Conservation (phyloP, 2,329 filamentous ascomycete genomes). For the Alternaria sp. region DNA sequence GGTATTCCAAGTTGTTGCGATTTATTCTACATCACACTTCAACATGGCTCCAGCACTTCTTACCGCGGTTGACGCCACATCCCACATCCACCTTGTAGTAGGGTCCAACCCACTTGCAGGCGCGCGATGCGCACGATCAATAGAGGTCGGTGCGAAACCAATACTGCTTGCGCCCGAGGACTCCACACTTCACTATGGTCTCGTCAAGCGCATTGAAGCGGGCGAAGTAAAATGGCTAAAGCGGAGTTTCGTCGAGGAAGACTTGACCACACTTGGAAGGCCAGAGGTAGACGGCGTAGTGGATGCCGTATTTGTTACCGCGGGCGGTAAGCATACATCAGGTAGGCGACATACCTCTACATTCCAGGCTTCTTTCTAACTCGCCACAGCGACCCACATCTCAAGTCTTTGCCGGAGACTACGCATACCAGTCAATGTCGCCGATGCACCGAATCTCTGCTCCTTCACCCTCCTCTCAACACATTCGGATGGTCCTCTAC, state of each 20-base stretch:
- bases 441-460: slow-evolving; percentile 85
- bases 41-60: slow-evolving; percentile 67
- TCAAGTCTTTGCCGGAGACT: slow-evolving; percentile 77
- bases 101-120: slow-evolving; percentile 89
- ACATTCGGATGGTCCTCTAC: slow-evolving; percentile 87
- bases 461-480: slow-evolving; percentile 90
- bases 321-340: slow-evolving; percentile 59
- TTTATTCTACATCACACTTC: slow-evolving; percentile 2
- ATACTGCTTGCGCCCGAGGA: slow-evolving; percentile 77
- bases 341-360: slow-evolving; percentile 46
- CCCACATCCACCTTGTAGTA: slow-evolving; percentile 82
- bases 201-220: slow-evolving; percentile 71
- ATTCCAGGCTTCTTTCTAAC: slow-evolving; percentile 14
- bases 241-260: slow-evolving; percentile 71
- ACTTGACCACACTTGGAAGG: slow-evolving; percentile 80
- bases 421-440: slow-evolving; percentile 91
- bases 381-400: slow-evolving; percentile 67
- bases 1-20: neutral
- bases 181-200: slow-evolving; percentile 66
- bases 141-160: slow-evolving; percentile 82
- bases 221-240: slow-evolving; percentile 72
- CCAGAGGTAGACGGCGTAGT: slow-evolving; percentile 79
- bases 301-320: slow-evolving; percentile 90
- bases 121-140: slow-evolving; percentile 78
- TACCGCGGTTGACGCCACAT: slow-evolving; percentile 73